These are phyloP conservation scores for Phytophthora pistaciae DNA, from an alignment of 352 stramenopile species.

Conservation along the genomic window DNA sequence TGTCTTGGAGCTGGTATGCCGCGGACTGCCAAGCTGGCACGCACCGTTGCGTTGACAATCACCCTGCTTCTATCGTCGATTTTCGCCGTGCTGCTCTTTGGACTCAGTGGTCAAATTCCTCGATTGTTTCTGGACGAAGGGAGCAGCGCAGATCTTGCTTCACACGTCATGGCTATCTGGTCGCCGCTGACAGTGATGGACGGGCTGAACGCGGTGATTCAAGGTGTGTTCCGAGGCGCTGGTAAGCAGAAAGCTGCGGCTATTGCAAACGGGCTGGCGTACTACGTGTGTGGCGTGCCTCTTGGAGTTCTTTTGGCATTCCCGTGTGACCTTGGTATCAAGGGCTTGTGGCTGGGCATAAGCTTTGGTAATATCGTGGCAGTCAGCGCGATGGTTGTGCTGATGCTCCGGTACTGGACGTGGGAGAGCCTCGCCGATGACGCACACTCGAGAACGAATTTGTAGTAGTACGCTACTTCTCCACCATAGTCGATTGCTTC, in stretches of 20 bases:
- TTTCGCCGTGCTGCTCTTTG: conserved; percentile 11
- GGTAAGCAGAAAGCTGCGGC: conserved; percentile 60
- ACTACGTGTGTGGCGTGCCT: conserved; percentile 74
- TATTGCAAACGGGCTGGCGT: conserved; percentile 62
- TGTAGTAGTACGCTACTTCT: not conserved
- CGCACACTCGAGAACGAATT: not conserved
- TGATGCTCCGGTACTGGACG: not conserved
- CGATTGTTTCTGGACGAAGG: conserved; percentile 48
- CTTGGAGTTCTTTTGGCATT: conserved; percentile 63
- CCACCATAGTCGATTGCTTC: not conserved
- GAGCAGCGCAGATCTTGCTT: conserved; percentile 40
- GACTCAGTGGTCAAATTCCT: conserved; percentile 31
- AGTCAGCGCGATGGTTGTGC: not conserved
- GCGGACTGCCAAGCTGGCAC: conserved; percentile 46
- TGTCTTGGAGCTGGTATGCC: conserved; percentile 48
- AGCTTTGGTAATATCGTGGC: conserved; percentile 30
- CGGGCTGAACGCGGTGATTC: conserved; percentile 51
- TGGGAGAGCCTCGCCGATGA: not conserved
- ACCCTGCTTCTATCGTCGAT: conserved; percentile 25
- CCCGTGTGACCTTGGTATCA: conserved; percentile 40
- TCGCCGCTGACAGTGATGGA: conserved; percentile 54
- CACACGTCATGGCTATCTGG: conserved; percentile 45
- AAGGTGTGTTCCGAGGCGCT: conserved; percentile 70
- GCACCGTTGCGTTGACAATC: conserved; percentile 35
- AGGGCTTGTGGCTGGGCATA: conserved; percentile 65